Conservation (phyloP, 495 filamentous ascomycete species). For the Aspergillus hancockii region DNA sequence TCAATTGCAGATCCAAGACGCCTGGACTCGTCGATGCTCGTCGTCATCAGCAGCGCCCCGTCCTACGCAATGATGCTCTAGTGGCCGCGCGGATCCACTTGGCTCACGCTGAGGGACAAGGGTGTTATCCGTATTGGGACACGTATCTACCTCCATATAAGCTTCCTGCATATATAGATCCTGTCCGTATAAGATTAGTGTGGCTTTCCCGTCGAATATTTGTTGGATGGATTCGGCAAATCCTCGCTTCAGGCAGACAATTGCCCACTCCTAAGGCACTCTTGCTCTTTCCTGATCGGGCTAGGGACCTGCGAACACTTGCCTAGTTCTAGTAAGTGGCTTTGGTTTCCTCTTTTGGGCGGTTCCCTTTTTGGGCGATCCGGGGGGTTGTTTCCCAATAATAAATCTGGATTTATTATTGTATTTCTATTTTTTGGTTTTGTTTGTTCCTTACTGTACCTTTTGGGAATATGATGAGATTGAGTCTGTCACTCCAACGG, state of each 20-base stretch:
- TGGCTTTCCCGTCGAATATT: background rate
- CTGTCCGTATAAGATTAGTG: background rate
- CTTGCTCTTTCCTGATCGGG: slow-evolving; percentile 15
- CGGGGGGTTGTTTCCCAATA: slow-evolving; percentile 6
- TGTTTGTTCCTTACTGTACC: background rate
- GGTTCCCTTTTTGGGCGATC: slow-evolving; percentile 29
- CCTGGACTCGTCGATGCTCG: slow-evolving; percentile 7
- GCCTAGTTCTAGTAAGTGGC: slow-evolving; percentile 17
- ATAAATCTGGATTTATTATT: background rate
- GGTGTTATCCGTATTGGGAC: background rate
- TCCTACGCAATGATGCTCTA: slow-evolving; percentile 19
- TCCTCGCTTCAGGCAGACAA: slow-evolving; percentile 7
- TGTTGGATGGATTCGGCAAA: slow-evolving; percentile 5
- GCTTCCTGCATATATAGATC: slow-evolving; percentile 5
- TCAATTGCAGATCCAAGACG: slow-evolving; percentile 1
- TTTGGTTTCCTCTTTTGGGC: slow-evolving; percentile 13
- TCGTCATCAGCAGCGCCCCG: slow-evolving; percentile 20
- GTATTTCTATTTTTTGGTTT: background rate
- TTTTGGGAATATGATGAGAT: background rate
- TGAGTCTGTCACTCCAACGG: no score
- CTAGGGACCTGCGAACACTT: slow-evolving; percentile 13
- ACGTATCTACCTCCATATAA: slow-evolving; percentile 8
- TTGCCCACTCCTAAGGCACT: slow-evolving; percentile 16
- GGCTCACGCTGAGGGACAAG: background rate
- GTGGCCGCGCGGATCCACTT: slow-evolving; percentile 9